These are phyloP conservation scores for Suillus weaverae DNA, from an alignment of 768 basidiomycete genomes.

Conservation along the genomic window DNA sequence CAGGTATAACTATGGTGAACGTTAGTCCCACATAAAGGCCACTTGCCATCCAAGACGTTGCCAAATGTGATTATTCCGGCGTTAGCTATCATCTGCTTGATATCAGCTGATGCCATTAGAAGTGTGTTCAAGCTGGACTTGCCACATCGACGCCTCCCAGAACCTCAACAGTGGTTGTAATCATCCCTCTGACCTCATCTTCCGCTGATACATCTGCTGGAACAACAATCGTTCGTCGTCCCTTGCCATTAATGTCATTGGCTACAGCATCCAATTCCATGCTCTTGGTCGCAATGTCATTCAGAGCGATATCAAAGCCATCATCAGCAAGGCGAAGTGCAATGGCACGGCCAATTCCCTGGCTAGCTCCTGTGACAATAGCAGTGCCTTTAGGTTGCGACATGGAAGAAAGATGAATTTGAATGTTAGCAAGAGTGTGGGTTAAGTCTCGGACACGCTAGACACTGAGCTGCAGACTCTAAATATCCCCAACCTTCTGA, in stretches of 20 bases:
- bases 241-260: constrained; percentile 11
- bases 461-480: not conserved
- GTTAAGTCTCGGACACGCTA: not conserved
- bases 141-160: constrained; percentile 19
- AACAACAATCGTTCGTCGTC: constrained; percentile 5
- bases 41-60: not conserved
- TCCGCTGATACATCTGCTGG: constrained; percentile 17
- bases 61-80: constrained; percentile 8
- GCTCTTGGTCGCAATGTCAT: constrained; percentile 34
- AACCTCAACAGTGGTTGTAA: constrained; percentile 7
- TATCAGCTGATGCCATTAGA: not conserved
- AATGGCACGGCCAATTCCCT: constrained; percentile 51
- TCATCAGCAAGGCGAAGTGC: constrained; percentile 47
- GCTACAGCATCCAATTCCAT: constrained; percentile 13
- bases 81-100: constrained; percentile 11
- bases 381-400: constrained; percentile 28
- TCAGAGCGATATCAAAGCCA: constrained; percentile 48
- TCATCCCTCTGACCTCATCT: constrained; percentile 17
- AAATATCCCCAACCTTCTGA: not conserved
- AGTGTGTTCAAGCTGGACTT: not conserved
- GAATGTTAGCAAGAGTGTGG: not conserved
- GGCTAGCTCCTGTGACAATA: constrained; percentile 44
- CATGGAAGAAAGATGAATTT: not conserved
- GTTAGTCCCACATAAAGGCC: not conserved
- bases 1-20: not conserved